Conservation (phyloP, 2,329 filamentous ascomycete genomes). For the Proliferodiscus dingleyae region DNA sequence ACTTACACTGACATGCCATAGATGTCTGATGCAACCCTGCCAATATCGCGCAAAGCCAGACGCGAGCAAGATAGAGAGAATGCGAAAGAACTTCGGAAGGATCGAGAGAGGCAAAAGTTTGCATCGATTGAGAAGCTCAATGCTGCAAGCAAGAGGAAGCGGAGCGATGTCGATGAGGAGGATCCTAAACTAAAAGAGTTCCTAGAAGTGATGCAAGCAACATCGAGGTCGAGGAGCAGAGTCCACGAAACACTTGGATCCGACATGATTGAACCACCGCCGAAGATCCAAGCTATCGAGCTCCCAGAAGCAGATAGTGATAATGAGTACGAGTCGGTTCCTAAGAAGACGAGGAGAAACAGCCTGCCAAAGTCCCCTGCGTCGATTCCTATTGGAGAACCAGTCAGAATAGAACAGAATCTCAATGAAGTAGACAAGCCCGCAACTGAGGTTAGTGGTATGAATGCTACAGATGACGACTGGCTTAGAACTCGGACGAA, state of each 20-base stretch:
- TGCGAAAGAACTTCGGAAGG: slow-evolving; percentile 19
- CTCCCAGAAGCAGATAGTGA: slow-evolving; percentile 59
- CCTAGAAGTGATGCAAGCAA: slow-evolving; percentile 72
- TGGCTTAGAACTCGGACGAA: slow-evolving; percentile 90
- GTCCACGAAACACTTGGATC: slow-evolving; percentile 46
- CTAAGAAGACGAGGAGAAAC: slow-evolving; percentile 43
- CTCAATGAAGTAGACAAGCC: slow-evolving; percentile 20
- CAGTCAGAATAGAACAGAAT: slow-evolving; percentile 4
- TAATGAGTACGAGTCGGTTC: slow-evolving; percentile 68
- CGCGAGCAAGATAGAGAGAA: slow-evolving; percentile 31
- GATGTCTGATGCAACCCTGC: slow-evolving; percentile 34
- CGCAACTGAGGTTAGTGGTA: slow-evolving; percentile 16
- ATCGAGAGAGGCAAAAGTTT: slow-evolving; percentile 11
- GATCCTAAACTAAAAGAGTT: slow-evolving; percentile 85
- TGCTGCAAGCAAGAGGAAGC: slow-evolving; percentile 58
- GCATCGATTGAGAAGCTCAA: slow-evolving; percentile 34
- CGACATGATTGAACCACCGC: slow-evolving; percentile 35
- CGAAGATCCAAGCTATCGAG: slow-evolving; percentile 38
- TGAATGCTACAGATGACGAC: slow-evolving; percentile 55
- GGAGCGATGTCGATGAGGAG: slow-evolving; percentile 51
- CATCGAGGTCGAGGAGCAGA: slow-evolving; percentile 60
- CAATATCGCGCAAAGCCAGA: slow-evolving; percentile 35
- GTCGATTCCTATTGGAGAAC: slow-evolving; percentile 4
- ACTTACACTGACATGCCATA: slow-evolving; percentile 15
- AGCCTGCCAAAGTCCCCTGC: slow-evolving; percentile 14